These are phyloP conservation scores for Vitis hybrid DNA, from an alignment of 177 flowering plant genomes.

Conservation along the genomic window DNA sequence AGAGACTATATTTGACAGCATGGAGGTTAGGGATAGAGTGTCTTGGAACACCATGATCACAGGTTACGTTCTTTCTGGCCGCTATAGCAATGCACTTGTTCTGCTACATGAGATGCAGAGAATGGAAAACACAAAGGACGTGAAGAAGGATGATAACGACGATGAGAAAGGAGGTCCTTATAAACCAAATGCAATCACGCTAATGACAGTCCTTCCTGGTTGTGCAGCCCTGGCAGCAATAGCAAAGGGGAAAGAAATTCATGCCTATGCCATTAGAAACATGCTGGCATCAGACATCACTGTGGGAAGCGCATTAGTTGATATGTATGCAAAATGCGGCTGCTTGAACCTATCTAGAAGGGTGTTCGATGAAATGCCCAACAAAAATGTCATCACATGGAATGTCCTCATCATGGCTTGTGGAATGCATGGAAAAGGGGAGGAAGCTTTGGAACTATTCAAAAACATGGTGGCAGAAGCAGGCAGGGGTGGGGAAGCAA, in stretches of 20 bases:
- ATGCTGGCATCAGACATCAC: conserved; percentile 54
- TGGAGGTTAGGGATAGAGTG: conserved; percentile 61
- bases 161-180: conserved; percentile 11
- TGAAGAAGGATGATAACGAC: conserved; percentile 6
- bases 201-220: conserved; percentile 76
- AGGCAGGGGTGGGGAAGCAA: conserved; percentile 28
- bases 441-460: conserved; percentile 54
- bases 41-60: conserved; percentile 90
- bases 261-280: conserved; percentile 64
- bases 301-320: conserved; percentile 78
- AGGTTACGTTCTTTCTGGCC: conserved; percentile 52
- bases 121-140: conserved; percentile 6
- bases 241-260: conserved; percentile 73
- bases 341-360: conserved; percentile 47
- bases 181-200: conserved; percentile 71
- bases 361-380: conserved; percentile 57
- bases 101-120: conserved; percentile 57
- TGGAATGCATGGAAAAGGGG: conserved; percentile 82
- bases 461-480: conserved; percentile 37
- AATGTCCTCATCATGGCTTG: conserved; percentile 77
- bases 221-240: conserved; percentile 71
- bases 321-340: conserved; percentile 88
- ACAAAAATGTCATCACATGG: conserved; percentile 69
- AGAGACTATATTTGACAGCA: conserved; percentile 44
- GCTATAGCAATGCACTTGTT: conserved; percentile 46